Evolutionary conservation across 2,329 filamentous ascomycete genomes (phyloP), one percentile per base, ranked within the genome.

Genomic region (Botryotinia calthae): DNA sequence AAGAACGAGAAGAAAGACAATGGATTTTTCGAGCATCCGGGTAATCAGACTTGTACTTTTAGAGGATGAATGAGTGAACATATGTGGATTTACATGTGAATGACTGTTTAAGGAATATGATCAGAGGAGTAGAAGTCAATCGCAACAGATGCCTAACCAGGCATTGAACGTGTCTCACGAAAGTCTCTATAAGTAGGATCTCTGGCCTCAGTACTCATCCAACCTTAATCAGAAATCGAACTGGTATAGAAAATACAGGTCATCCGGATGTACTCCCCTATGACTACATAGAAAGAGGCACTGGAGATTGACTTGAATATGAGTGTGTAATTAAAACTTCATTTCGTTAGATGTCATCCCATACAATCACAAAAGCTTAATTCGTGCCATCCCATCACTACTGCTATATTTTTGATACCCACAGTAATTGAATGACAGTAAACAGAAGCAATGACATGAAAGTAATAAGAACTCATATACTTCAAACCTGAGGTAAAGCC

Each of bases 301-400:
- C 51, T 8, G n/a, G n/a, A 28, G 1, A 54, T 6, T 4, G 6
- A 1, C 51, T 56, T 9, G n/a, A 56, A 56, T 28, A 1, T 18
- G n/a, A 28, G 51, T 14, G 16, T 34, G n/a, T 0, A 18, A 1
- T 56, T 9, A 4, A 18, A 56, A 6, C 2, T 0, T 28, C n/a
- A 56, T 14, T 28, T 4, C 16, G 14, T 56, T 28, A 56, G 0
- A 56, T 7, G 3, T 8, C 51, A 28, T 56, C 51, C n/a, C 7
- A 4, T 4, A 18, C 14, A 56, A 28, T 18, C n/a, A 56, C n/a
- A 28, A 28, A 56, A 56, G n/a, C 18, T 2, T 34, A 9, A 34
- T 25, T 18, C 6, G 22, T 25, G 28, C 1, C 18, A 22, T 34
- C 2, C 7, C 9, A 59, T 5, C 10, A 7, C 20, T 18, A 10